A percentile compares a stretch with the other conserved stretches of the same genome.
These are phyloP conservation scores for Diplotaxis tenuifolia DNA, from an alignment of 345 rosid genomes.

Conservation along the genomic window DNA sequence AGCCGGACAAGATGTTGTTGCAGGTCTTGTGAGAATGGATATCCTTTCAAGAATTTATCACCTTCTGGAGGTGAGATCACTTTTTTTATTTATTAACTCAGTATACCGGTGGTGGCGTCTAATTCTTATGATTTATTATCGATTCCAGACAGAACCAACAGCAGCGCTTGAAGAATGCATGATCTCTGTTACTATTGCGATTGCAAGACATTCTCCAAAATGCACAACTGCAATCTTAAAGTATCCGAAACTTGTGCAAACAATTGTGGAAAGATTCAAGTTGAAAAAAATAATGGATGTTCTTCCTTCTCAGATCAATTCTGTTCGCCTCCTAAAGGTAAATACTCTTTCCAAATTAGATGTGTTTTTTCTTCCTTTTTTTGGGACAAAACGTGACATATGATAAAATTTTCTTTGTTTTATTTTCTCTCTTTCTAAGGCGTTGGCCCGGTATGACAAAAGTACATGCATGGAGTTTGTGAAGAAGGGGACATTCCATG, in stretches of 20 bases:
- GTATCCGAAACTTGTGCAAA: constrained; percentile 66
- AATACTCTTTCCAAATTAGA: constrained; percentile 2
- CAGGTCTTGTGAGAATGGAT: constrained; percentile 91
- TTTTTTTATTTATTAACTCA: not conserved
- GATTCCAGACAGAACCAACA: constrained; percentile 57
- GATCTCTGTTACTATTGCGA: constrained; percentile 59
- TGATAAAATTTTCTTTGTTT: constrained; percentile 19
- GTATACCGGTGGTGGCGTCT: constrained; percentile 6
- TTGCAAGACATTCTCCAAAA: constrained; percentile 89
- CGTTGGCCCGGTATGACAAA: constrained; percentile 66
- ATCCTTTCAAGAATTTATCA: constrained; percentile 66
- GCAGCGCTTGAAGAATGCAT: constrained; percentile 58
- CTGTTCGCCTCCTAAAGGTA: constrained; percentile 76
- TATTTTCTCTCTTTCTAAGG: constrained; percentile 42
- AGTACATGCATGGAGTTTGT: constrained; percentile 54
- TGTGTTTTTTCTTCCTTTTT: not conserved
- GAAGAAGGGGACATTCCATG: constrained; percentile 49
- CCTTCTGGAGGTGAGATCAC: constrained; percentile 68
- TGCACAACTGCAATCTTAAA: constrained; percentile 69
- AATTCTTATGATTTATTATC: constrained; percentile 13
- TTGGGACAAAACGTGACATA: not conserved
- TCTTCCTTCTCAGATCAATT: constrained; percentile 57
- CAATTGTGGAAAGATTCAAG: constrained; percentile 59
- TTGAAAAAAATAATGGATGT: constrained; percentile 42
- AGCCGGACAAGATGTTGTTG: constrained; percentile 90